A percentile compares a stretch with the other conserved stretches of the same genome.
Evolutionary conservation across 108 stramenopile species (phyloP).

Genomic region (Licmophora abbreviata): DNA sequence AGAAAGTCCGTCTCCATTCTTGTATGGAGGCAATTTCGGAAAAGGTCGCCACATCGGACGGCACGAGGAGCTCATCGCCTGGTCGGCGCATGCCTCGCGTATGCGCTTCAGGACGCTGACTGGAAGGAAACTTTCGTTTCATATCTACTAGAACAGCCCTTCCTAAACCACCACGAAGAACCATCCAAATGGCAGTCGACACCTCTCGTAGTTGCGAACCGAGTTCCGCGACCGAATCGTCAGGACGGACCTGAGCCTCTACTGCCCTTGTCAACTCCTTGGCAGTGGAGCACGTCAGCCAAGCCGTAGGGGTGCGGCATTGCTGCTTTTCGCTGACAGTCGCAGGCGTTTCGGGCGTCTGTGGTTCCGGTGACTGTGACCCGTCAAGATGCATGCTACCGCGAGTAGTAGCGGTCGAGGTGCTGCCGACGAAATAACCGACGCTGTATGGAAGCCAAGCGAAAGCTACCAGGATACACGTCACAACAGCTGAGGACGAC

Average conservation of each 20-base stretch:
- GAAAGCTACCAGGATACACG: too few relatives aligned
- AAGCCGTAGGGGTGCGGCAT: not conserved
- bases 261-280: conserved; percentile 11
- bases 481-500: too few relatives aligned
- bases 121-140: conserved; percentile 29
- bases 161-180: conserved; percentile 2
- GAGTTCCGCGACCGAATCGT: conserved; percentile 30
- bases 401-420: too few relatives aligned
- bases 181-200: conserved; percentile 21
- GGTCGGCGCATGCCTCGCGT: conserved; percentile 28
- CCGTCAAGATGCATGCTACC: too few relatives aligned
- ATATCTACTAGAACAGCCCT: conserved; percentile 29
- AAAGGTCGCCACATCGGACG: conserved; percentile 22
- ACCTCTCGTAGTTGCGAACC: conserved; percentile 38
- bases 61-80: conserved; percentile 9
- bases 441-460: too few relatives aligned
- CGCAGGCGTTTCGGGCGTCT: too few relatives aligned
- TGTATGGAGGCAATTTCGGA: conserved; percentile 18
- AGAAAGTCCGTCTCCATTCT: conserved; percentile 31
- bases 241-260: not conserved
- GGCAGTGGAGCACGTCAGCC: conserved; percentile 11
- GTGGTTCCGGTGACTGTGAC: too few relatives aligned
- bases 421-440: too few relatives aligned
- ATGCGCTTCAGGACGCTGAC: conserved; percentile 4
- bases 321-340: not conserved